Conservation (phyloP, 2,329 filamentous ascomycete genomes). For the Epichloe typhina region DNA sequence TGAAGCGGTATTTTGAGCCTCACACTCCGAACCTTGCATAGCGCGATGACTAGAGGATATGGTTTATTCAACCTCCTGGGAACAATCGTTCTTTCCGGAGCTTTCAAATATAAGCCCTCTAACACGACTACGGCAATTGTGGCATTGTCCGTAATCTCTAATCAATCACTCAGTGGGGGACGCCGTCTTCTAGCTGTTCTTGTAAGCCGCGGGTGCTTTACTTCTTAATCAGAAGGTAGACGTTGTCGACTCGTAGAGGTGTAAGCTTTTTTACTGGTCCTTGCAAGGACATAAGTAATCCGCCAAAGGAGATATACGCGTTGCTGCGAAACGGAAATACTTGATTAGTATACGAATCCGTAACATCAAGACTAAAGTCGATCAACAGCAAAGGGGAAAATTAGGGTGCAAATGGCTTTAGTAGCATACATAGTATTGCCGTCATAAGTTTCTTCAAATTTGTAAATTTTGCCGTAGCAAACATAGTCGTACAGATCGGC, state of each 20-base stretch:
- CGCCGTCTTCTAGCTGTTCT: neutral
- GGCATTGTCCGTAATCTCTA: neutral
- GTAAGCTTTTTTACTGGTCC: conserved; percentile 93
- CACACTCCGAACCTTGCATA: neutral
- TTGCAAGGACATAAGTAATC: conserved; percentile 77
- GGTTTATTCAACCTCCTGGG: neutral
- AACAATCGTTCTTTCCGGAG: neutral
- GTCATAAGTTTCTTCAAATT: conserved; percentile 68
- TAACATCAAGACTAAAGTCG: neutral
- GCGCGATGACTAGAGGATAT: neutral
- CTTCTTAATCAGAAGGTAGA: conserved; percentile 90
- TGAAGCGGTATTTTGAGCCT: neutral
- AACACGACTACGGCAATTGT: neutral
- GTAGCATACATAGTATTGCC: conserved; percentile 63
- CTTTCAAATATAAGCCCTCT: neutral
- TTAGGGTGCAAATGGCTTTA: neutral
- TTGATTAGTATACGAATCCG: conserved; percentile 2
- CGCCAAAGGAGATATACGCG: conserved; percentile 88
- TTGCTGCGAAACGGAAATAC: conserved; percentile 43
- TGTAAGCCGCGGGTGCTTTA: neutral
- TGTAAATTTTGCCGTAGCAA: conserved; percentile 78
- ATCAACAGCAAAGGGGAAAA: neutral
- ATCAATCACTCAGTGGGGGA: neutral
- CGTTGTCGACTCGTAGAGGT: conserved; percentile 79
- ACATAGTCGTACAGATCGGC: conserved; percentile 82